Base-by-base conservation (phyloP, 768 basidiomycete genomes). In the Gloeophyllum trabeum region DNA sequence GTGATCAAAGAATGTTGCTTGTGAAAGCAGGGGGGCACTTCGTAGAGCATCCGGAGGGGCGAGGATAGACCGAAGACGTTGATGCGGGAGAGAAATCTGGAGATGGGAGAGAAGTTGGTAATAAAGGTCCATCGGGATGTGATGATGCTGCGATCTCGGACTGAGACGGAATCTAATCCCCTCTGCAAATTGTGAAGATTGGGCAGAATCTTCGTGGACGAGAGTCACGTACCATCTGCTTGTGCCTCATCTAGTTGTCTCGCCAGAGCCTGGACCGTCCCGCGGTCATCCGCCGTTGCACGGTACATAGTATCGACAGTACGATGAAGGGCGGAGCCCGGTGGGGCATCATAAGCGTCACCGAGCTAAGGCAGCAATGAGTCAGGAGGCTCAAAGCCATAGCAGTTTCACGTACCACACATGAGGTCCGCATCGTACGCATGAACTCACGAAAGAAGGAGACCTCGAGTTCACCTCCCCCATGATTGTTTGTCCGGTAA, bases 401-500 rank as follows among this genome's bases (percentile, higher is more conserved):
- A 32, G 28, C 28, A 32, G 28, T n/a, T n/a, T 16, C 6, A 42
- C 40, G 20, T 41, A n/a, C 40, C 22, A 34, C 10, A 12, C 25
- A 24, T n/a, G 43, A 39, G 23, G 24, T 6, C 41, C 34, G 40
- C 4, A 51, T 46, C 12, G 49, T 48, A 3, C 52, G 43, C 22
- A 55, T 50, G 39, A 58, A 58, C 28, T 55, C 58, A 1, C 52
- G 46, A 28, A 61, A 53, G 44, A 60, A 52, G 0, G 54, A 50
- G 0, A 46, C 40, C 41, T 63, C 56, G 0, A 65, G 46, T 36
- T 61, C 58, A 1, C 61, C 62, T 0, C 55, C 51, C 4, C 25
- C 46, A 32, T 60, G 61, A 32, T 63, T 62, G 28, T 54, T 57
- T 0, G 60, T 61, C 24, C 56, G 57, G 47, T 57, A 63, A 4